Base-by-base conservation (phyloP, 2,329 filamentous ascomycete genomes). In the Fusarium euwallaceae region DNA sequence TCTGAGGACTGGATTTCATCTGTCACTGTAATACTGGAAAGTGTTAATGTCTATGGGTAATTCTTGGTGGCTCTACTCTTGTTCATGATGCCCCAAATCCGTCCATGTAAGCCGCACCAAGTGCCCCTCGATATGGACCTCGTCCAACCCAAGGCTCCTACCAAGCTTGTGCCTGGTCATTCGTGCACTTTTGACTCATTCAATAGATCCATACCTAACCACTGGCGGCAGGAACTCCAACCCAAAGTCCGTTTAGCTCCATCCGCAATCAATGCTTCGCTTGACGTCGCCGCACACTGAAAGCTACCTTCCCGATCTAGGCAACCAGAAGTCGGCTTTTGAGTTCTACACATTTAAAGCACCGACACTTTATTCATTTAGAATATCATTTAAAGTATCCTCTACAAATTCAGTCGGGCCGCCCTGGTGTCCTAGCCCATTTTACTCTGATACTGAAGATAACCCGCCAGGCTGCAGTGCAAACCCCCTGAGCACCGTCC, bases 181-280 rank as follows among this genome's bases (percentile, higher is more conserved):
- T 55, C 11, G 11, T 20, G 11, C 27, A 12, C 27, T 55, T 34
- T 32, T n/a, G 51, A 34, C 16, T 11, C 17, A n/a, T 53, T 32
- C 48, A 12, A 34, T 20, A 14, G 17, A 55, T 55, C 6, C 36
- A 24, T 20, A 27, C 32, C 27, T 59, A 32, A 59, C 14, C 11
- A n/a, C 24, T 58, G n/a, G 14, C 9, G n/a, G 66, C 61, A 66
- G 36, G 43, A 66, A 29, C 36, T 36, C 55, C 4, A 43, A 27
- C 43, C 55, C 20, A 22, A 22, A 20, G 24, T 17, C 41, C 16
- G 29, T 39, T 17, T 37, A 16, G 53, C 48, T 48, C 41, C 32
- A 24, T 55, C 41, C 37, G 39, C 14, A 22, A 34, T 27, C 24
- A 24, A 32, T 53, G 27, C 14, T 32, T 53, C 27, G 27, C 27